phyloP scores from a whole-genome alignment of 2,329 filamentous ascomycete genomes.

The Alternaria triticina region DNA sequence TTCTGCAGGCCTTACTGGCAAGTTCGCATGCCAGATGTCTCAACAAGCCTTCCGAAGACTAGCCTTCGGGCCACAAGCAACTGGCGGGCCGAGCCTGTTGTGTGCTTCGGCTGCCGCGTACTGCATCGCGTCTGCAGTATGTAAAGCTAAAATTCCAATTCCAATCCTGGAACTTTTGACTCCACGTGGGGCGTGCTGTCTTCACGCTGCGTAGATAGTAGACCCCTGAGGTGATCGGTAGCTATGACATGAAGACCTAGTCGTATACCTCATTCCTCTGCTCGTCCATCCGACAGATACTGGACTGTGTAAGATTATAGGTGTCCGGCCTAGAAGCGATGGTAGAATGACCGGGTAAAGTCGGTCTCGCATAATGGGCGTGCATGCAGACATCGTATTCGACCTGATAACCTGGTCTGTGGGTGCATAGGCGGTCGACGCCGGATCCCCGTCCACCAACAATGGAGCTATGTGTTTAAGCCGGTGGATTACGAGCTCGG shows the following conservation, averaged over 20 bases:
- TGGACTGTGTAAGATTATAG: background rate
- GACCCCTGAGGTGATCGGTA: background rate
- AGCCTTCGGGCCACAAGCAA: background rate
- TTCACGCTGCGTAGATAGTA: background rate
- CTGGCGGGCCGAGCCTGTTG: background rate
- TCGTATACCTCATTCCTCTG: background rate
- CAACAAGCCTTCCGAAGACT: background rate
- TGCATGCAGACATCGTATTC: background rate
- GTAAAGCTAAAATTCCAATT: background rate
- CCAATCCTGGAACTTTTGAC: background rate
- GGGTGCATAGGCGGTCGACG: background rate
- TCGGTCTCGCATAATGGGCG: background rate
- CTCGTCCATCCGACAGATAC: background rate
- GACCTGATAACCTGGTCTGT: background rate
- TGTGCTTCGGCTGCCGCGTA: background rate
- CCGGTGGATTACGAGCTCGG: background rate
- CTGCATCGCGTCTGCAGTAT: background rate
- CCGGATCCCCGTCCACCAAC: background rate
- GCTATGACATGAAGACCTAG: background rate
- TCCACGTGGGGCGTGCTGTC: background rate
- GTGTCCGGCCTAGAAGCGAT: background rate
- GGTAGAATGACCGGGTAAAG: conserved; percentile 3
- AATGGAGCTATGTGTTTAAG: background rate
- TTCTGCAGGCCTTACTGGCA: background rate
- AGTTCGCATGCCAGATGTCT: background rate